Conservation (phyloP, 345 rosid species). For the Hibiscus tridactylites region DNA sequence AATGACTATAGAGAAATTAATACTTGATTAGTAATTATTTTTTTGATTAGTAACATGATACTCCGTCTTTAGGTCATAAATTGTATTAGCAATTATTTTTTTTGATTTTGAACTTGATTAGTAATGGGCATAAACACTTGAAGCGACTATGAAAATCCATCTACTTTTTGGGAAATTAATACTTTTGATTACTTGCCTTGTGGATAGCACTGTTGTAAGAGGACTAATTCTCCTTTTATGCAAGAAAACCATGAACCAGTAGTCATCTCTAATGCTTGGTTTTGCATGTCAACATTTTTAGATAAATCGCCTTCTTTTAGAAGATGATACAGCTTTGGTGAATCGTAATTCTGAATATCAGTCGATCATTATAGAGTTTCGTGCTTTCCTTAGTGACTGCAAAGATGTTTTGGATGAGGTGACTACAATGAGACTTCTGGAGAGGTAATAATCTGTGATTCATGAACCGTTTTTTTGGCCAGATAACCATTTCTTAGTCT, state of each 20-base stretch:
- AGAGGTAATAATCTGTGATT: constrained; percentile 47
- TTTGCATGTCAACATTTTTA: constrained; percentile 17
- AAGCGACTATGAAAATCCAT: constrained; percentile 7
- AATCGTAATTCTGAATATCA: constrained; percentile 76
- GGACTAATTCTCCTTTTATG: background rate
- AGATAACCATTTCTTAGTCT: background rate
- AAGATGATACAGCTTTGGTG: constrained; percentile 83
- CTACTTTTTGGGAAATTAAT: background rate
- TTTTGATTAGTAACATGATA: no score
- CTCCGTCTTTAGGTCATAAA: background rate
- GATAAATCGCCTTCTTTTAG: constrained; percentile 89
- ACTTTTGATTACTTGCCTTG: background rate
- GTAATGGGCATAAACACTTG: constrained; percentile 2
- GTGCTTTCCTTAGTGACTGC: constrained; percentile 93
- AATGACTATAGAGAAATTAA: background rate
- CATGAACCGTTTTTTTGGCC: background rate
- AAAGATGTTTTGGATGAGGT: constrained; percentile 96
- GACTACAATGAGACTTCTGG: constrained; percentile 93
- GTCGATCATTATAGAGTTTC: constrained; percentile 71
- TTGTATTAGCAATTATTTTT: background rate
- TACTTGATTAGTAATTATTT: no score
- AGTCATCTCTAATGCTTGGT: constrained; percentile 3
- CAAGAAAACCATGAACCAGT: background rate
- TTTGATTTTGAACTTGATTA: background rate
- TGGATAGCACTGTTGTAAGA: constrained; percentile 1